Evolutionary conservation across 2,329 filamentous ascomycete genomes (phyloP).

Genomic region (Xylaria sp.): DNA sequence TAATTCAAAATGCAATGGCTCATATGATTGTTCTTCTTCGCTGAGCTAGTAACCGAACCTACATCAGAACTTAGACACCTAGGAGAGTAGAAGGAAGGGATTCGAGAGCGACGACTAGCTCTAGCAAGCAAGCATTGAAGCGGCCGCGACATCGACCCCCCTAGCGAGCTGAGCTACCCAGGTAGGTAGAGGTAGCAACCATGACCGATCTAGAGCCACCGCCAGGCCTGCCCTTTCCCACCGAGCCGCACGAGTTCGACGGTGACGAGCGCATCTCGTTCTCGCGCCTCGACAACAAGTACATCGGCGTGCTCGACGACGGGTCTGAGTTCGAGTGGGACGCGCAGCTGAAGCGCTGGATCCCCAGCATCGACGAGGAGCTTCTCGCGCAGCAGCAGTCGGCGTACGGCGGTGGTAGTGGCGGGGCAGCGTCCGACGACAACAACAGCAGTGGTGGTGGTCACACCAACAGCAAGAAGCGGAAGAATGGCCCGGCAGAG

Average conservation of each 20-base stretch:
- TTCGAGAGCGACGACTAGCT: background rate
- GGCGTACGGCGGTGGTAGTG: constrained; percentile 45
- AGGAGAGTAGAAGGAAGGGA: background rate
- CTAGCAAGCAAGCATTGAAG: background rate
- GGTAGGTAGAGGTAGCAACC: background rate
- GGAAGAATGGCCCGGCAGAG: constrained; percentile 55
- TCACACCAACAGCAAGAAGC: constrained; percentile 52
- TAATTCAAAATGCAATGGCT: background rate
- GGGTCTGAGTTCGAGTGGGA: constrained; percentile 89
- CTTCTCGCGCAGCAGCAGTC: constrained; percentile 50
- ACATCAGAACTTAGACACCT: background rate
- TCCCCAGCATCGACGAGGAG: constrained; percentile 66
- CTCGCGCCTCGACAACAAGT: constrained; percentile 84
- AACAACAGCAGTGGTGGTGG: constrained; percentile 45
- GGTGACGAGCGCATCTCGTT: constrained; percentile 85
- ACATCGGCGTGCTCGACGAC: constrained; percentile 84
- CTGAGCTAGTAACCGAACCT: background rate
- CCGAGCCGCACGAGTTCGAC: constrained; percentile 75
- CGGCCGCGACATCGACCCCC: background rate
- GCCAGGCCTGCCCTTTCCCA: constrained; percentile 60
- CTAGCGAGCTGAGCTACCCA: background rate
- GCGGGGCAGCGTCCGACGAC: constrained; percentile 52
- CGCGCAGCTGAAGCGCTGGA: constrained; percentile 76
- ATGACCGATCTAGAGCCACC: constrained; percentile 39
- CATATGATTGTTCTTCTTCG: background rate